phyloP scores from a whole-genome alignment of 768 basidiomycete genomes.

The Pleurotus cornucopiae region DNA sequence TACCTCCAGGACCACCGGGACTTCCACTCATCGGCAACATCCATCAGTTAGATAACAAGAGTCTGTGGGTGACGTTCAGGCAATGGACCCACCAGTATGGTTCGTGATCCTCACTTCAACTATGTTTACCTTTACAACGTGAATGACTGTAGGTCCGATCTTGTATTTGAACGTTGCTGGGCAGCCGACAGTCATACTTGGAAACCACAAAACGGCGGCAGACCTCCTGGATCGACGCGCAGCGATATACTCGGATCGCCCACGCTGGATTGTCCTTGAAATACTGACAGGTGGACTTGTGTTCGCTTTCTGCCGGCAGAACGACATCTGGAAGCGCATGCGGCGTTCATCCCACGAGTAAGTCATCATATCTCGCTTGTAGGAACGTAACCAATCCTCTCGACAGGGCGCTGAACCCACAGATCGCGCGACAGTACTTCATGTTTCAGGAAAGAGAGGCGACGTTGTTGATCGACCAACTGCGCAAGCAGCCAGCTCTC shows the following conservation, averaged over 20 bases:
- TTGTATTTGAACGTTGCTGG: conserved; percentile 16
- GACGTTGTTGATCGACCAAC: neutral
- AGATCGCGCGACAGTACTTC: neutral
- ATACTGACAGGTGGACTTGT: conserved; percentile 25
- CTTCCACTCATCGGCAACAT: conserved; percentile 21
- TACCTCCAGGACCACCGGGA: conserved; percentile 23
- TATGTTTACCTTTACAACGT: neutral
- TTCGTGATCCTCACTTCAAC: conserved; percentile 1
- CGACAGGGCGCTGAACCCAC: neutral
- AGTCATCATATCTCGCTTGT: neutral
- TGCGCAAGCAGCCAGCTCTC: neutral
- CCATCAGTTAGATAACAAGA: conserved; percentile 13
- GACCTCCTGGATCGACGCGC: conserved; percentile 30
- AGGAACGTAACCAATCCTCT: neutral
- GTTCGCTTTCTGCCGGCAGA: conserved; percentile 19
- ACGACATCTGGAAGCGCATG: conserved; percentile 10
- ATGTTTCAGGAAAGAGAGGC: neutral
- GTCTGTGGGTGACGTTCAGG: conserved; percentile 16
- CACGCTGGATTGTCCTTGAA: conserved; percentile 24
- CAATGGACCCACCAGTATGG: conserved; percentile 18
- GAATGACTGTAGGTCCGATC: conserved; percentile 11
- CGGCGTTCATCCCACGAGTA: neutral
- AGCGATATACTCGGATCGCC: conserved; percentile 20
- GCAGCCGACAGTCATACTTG: conserved; percentile 22
- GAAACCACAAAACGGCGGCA: conserved; percentile 21